Conservation (phyloP, 176 grass and related monocot genomes). For the Eragrostis nindensis region DNA sequence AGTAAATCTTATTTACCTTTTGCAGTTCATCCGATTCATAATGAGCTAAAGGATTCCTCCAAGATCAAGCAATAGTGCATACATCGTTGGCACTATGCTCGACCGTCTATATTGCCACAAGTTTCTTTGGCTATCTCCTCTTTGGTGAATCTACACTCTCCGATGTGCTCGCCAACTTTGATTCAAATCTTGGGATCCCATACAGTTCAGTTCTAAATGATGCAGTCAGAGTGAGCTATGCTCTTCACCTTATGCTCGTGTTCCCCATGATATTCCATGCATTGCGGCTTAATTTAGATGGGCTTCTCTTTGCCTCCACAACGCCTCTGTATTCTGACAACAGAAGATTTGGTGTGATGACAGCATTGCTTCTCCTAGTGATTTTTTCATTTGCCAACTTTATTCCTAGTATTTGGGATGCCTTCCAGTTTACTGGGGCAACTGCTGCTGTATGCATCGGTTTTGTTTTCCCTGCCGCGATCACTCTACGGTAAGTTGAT, state of each 20-base stretch:
- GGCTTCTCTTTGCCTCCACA: slow-evolving; percentile 72
- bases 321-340: slow-evolving; percentile 68
- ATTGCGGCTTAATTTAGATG: slow-evolving; percentile 88
- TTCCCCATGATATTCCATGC: slow-evolving; percentile 99
- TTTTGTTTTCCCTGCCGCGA: slow-evolving; percentile 90
- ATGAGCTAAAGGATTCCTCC: slow-evolving; percentile 81
- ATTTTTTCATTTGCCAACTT: slow-evolving; percentile 90
- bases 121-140: slow-evolving; percentile 91
- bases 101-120: slow-evolving; percentile 80
- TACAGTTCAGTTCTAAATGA: slow-evolving; percentile 84
- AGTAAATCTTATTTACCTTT: slow-evolving; percentile 7
- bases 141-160: slow-evolving; percentile 82
- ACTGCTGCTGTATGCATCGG: slow-evolving; percentile 98
- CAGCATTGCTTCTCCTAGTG: slow-evolving; percentile 59
- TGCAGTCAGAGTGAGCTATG: slow-evolving; percentile 89
- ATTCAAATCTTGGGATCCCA: slow-evolving; percentile 87
- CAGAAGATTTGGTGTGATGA: slow-evolving; percentile 67
- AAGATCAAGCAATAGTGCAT: slow-evolving; percentile 83
- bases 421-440: slow-evolving; percentile 92
- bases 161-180: slow-evolving; percentile 92
- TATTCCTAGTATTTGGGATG: slow-evolving; percentile 99
- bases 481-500: slow-evolving; percentile 73
- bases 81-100: slow-evolving; percentile 76
- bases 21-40: slow-evolving; percentile 89
- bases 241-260: slow-evolving; percentile 92